Evolutionary conservation across 2,329 filamentous ascomycete species (phyloP).

Genomic region (Aspergillus niger): DNA sequence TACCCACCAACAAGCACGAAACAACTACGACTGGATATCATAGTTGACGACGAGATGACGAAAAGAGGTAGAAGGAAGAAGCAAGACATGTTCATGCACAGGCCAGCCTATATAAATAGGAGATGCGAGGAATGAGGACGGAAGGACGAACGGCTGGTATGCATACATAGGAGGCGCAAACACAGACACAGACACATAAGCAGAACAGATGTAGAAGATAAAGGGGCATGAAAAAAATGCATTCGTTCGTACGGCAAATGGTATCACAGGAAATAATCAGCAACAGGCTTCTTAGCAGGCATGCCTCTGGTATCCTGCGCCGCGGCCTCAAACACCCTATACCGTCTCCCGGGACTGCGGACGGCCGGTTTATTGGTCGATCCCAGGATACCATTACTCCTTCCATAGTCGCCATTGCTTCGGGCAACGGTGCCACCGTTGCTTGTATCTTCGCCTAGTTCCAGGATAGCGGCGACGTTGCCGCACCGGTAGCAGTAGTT

Average conservation of each 20-base stretch:
- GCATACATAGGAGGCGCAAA: not conserved
- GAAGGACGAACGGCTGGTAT: not conserved
- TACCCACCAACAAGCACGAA: not conserved
- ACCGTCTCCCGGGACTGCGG: conserved; percentile 79
- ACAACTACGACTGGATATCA: not conserved
- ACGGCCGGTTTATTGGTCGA: conserved; percentile 49
- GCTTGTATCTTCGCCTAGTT: conserved; percentile 84
- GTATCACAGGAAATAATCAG: conserved; percentile 80
- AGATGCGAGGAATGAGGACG: not conserved
- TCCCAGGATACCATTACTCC: conserved; percentile 53
- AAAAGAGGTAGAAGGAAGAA: not conserved
- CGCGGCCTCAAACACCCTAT: conserved; percentile 93
- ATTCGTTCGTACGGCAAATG: not conserved
- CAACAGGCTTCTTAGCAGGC: conserved; percentile 97
- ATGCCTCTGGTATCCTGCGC: conserved; percentile 95
- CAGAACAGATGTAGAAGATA: not conserved
- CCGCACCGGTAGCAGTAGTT: conserved; percentile 97
- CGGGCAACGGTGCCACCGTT: conserved; percentile 70
- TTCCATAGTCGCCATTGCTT: conserved; percentile 54
- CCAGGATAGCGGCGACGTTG: conserved; percentile 92
- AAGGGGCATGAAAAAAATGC: not conserved
- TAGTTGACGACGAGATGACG: not conserved
- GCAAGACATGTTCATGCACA: conserved; percentile 1
- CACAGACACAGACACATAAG: not conserved
- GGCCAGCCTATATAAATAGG: not conserved